A percentile compares a stretch with the other conserved stretches of the same genome.
Evolutionary conservation across 345 rosid genomes (phyloP).

Genomic region (Capsella bursapastoris): DNA sequence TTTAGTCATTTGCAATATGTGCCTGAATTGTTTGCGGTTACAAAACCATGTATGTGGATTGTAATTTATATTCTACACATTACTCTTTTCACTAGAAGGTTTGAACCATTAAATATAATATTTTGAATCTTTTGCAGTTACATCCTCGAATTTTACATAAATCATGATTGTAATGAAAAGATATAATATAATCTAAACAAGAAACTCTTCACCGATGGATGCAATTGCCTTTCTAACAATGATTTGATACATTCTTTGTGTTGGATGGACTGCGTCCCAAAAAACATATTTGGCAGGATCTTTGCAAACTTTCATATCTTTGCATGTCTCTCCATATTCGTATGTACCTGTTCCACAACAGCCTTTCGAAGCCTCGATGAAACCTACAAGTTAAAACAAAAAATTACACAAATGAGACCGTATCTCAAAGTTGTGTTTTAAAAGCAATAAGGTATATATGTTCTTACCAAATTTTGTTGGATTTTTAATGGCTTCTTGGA

Average conservation of each 20-base stretch:
- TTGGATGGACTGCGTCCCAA: constrained; percentile 93
- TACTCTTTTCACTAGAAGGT: neutral
- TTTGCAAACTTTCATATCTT: constrained; percentile 60
- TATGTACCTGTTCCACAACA: constrained; percentile 81
- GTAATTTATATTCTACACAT: too few species aligned
- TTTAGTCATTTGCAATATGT: too few species aligned
- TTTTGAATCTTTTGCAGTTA: neutral
- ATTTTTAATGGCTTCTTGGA: constrained; percentile 53
- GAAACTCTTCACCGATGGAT: constrained; percentile 45
- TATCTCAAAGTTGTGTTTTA: constrained; percentile 1
- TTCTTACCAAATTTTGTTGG: constrained; percentile 63
- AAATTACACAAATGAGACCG: neutral
- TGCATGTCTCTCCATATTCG: constrained; percentile 77
- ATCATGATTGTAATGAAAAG: neutral
- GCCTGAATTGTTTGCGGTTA: too few species aligned
- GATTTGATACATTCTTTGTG: constrained; percentile 73
- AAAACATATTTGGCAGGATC: constrained; percentile 68
- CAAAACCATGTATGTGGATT: too few species aligned
- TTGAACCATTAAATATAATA: neutral
- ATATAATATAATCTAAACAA: constrained; percentile 26
- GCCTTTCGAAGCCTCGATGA: constrained; percentile 60
- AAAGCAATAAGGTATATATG: neutral
- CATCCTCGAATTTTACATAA: neutral
- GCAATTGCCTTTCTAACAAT: constrained; percentile 55
- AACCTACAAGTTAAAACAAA: constrained; percentile 48